Percentiles rank a stretch among this genome's conserved stretches.
phyloP scores from a whole-genome alignment of 495 filamentous ascomycete species.

The Penicillium tannophilum region DNA sequence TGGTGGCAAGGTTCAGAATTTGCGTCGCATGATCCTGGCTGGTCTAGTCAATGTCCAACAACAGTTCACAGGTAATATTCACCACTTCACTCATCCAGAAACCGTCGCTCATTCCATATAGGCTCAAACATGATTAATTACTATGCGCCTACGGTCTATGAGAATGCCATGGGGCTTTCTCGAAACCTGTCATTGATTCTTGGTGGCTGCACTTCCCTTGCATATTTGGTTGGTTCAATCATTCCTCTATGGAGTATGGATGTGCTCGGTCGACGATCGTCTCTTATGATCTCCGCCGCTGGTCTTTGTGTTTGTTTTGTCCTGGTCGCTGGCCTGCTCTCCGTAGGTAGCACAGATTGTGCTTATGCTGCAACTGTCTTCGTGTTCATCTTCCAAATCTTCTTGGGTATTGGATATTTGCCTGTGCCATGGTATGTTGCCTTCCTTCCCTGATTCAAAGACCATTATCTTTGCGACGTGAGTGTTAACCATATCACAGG shows the following conservation, averaged over 20 bases:
- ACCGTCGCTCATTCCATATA: background rate
- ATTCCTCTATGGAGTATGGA: slow-evolving; percentile 52
- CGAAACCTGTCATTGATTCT: slow-evolving; percentile 53
- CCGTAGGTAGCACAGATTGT: slow-evolving; percentile 22
- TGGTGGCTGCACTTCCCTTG: slow-evolving; percentile 49
- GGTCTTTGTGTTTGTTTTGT: slow-evolving; percentile 49
- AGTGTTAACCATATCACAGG: slow-evolving; percentile 47
- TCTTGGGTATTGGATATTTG: slow-evolving; percentile 45
- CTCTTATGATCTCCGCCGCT: slow-evolving; percentile 50
- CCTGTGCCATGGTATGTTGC: slow-evolving; percentile 55
- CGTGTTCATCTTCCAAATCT: slow-evolving; percentile 53
- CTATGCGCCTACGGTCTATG: slow-evolving; percentile 49
- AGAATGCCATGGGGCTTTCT: slow-evolving; percentile 52
- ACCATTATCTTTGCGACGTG: slow-evolving; percentile 13
- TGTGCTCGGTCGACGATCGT: slow-evolving; percentile 49
- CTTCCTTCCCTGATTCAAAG: slow-evolving; percentile 44
- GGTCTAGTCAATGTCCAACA: slow-evolving; percentile 39
- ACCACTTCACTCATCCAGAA: too few relatives aligned
- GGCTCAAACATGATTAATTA: slow-evolving; percentile 60
- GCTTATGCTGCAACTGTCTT: slow-evolving; percentile 46
- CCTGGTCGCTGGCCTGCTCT: slow-evolving; percentile 35
- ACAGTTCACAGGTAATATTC: slow-evolving; percentile 35
- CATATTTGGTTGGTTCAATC: slow-evolving; percentile 38
- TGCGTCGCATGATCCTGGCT: slow-evolving; percentile 41
- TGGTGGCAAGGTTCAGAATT: slow-evolving; percentile 40